Conservation (phyloP, 148 eudicot species). For the Amaranthus cruentus region DNA sequence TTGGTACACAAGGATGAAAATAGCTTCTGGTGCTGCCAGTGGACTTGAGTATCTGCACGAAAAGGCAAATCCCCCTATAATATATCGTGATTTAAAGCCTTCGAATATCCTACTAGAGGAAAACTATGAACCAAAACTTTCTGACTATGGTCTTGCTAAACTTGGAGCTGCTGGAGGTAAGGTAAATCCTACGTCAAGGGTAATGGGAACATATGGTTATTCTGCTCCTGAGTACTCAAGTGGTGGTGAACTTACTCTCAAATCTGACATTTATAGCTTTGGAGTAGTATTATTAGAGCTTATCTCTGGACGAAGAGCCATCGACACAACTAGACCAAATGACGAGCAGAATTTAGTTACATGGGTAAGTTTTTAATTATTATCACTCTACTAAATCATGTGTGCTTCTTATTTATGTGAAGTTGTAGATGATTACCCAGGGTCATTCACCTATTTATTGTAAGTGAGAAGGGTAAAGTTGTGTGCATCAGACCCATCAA, state of each 20-base stretch:
- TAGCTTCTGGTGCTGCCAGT: constrained; percentile 53
- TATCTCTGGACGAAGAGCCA: constrained; percentile 48
- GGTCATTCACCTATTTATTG: too few relatives aligned
- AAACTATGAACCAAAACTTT: constrained; percentile 45
- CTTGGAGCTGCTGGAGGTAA: constrained; percentile 45
- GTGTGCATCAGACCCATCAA: too few relatives aligned
- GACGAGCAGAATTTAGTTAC: constrained; percentile 61
- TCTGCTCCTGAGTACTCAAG: constrained; percentile 62
- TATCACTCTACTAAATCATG: neutral
- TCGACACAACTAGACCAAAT: constrained; percentile 48
- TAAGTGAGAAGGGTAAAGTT: too few relatives aligned
- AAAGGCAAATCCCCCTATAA: constrained; percentile 46
- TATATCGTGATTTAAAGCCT: constrained; percentile 55
- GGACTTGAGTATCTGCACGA: constrained; percentile 65
- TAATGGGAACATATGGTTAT: constrained; percentile 63
- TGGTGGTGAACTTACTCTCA: constrained; percentile 46
- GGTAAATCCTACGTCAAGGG: constrained; percentile 39
- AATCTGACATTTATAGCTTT: constrained; percentile 62
- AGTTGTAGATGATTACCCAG: too few relatives aligned
- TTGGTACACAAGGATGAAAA: constrained; percentile 66
- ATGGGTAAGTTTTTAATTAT: constrained; percentile 38
- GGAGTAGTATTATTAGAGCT: constrained; percentile 65
- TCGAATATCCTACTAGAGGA: constrained; percentile 51
- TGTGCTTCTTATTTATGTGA: neutral
- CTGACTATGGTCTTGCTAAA: constrained; percentile 53